Evolutionary conservation across 495 filamentous ascomycete species (phyloP).

Genomic region (Elaphomyces granulatus): DNA sequence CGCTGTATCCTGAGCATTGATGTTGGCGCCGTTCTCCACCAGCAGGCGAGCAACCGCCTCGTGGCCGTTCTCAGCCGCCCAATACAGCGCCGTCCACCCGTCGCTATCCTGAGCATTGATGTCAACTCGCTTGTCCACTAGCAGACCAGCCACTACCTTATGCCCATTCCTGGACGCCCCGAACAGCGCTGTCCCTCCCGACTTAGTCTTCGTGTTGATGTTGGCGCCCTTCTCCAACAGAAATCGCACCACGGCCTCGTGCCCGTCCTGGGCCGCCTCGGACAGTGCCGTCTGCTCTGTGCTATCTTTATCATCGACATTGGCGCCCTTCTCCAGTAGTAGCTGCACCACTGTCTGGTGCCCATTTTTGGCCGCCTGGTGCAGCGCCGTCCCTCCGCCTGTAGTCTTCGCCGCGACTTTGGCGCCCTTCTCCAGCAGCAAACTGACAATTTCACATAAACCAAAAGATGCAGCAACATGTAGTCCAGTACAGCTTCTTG

Average conservation of each 20-base stretch:
- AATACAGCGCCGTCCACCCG: slow-evolving; percentile 55
- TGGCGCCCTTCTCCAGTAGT: slow-evolving; percentile 24
- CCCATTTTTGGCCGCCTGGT: slow-evolving; percentile 2
- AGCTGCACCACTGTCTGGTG: slow-evolving; percentile 7
- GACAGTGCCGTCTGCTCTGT: slow-evolving; percentile 21
- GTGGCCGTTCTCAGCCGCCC: slow-evolving; percentile 57
- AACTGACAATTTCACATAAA: too few species aligned
- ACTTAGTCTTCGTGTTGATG: slow-evolving; percentile 8
- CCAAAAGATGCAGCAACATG: background rate
- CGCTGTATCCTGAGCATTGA: too few species aligned
- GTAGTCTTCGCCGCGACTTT: background rate
- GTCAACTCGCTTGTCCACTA: slow-evolving; percentile 12
- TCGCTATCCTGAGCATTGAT: slow-evolving; percentile 47
- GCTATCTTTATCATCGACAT: slow-evolving; percentile 21
- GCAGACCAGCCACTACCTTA: slow-evolving; percentile 15
- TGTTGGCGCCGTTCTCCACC: slow-evolving; percentile 19
- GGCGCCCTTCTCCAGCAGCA: slow-evolving; percentile 1
- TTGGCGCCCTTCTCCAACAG: slow-evolving; percentile 19
- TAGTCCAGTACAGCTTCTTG: background rate
- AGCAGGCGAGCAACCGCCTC: slow-evolving; percentile 54
- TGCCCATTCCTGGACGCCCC: slow-evolving; percentile 12
- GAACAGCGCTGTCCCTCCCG: slow-evolving; percentile 21
- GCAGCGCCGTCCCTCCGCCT: background rate
- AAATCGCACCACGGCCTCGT: slow-evolving; percentile 26
- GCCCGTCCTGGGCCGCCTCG: slow-evolving; percentile 18